Conservation (phyloP, 1,139 yeast genomes). For the Nakaseomyces uthaithaninus region DNA sequence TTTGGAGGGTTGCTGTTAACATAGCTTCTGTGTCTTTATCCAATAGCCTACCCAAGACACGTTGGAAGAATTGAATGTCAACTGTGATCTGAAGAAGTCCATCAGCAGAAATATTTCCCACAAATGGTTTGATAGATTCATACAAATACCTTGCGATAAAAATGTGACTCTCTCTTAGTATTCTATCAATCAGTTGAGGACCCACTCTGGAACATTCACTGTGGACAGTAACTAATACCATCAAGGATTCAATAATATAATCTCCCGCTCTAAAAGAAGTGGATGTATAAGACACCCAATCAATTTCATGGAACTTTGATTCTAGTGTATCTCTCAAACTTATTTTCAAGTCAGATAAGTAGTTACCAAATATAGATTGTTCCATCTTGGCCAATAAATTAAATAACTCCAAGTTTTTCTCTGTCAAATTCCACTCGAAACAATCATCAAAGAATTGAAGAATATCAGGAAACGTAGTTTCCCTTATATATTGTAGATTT, state of each 20-base stretch:
- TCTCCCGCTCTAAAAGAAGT: constrained; percentile 38
- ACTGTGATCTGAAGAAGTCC: constrained; percentile 34
- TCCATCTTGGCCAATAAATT: constrained; percentile 43
- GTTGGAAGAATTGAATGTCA: constrained; percentile 36
- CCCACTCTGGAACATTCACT: constrained; percentile 44
- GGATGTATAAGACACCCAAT: constrained; percentile 38
- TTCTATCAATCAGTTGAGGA: constrained; percentile 37
- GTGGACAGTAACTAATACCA: constrained; percentile 46
- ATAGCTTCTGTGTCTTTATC: constrained; percentile 30
- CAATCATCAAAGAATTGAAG: constrained; percentile 41
- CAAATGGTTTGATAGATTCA: constrained; percentile 36
- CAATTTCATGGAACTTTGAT: constrained; percentile 39
- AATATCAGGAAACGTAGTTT: constrained; percentile 40
- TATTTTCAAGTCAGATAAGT: constrained; percentile 43
- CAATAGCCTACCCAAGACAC: constrained; percentile 24
- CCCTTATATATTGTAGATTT: constrained; percentile 44
- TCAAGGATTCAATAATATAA: constrained; percentile 45
- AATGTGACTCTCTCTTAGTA: constrained; percentile 40
- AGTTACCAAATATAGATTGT: constrained; percentile 43
- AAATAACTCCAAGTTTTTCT: constrained; percentile 37
- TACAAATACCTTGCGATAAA: constrained; percentile 40
- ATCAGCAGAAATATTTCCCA: constrained; percentile 31
- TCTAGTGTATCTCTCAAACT: constrained; percentile 41
- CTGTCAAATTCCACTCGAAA: constrained; percentile 38
- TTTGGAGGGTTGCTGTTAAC: constrained; percentile 28